Conservation (phyloP, 768 basidiomycete species). For the Boletus fagicola region DNA sequence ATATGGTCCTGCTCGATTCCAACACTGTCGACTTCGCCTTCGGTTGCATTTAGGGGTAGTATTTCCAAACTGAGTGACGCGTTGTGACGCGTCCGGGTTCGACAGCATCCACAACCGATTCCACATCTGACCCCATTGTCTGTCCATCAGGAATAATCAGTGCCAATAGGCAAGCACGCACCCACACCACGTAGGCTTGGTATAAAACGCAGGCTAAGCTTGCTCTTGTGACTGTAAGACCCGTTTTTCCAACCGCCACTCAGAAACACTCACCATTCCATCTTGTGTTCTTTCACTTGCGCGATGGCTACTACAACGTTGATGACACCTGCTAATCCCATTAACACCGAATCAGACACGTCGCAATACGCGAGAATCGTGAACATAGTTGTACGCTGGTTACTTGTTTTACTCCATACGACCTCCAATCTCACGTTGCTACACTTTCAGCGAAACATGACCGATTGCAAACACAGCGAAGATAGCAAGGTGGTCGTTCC, state of each 20-base stretch:
- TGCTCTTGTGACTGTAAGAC: neutral
- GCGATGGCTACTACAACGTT: neutral
- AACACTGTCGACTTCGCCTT: no score
- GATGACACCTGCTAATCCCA: neutral
- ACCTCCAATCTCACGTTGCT: neutral
- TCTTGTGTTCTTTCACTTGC: neutral
- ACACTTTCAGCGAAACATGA: conserved; percentile 3
- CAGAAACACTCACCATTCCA: neutral
- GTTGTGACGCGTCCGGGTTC: no score
- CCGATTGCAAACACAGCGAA: neutral
- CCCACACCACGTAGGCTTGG: no score
- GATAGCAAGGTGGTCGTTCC: neutral
- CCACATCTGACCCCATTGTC: no score
- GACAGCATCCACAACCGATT: no score
- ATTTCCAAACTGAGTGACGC: no score
- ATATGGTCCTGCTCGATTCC: no score
- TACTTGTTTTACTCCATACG: neutral
- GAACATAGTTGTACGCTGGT: neutral
- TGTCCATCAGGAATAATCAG: no score
- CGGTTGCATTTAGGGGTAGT: no score
- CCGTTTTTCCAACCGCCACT: neutral
- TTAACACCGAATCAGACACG: neutral
- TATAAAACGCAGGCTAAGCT: no score
- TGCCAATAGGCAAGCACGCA: no score
- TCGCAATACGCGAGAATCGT: neutral